Evolutionary conservation across 164 flowering plant genomes (phyloP).

Genomic region (Brasenia schreberi): DNA sequence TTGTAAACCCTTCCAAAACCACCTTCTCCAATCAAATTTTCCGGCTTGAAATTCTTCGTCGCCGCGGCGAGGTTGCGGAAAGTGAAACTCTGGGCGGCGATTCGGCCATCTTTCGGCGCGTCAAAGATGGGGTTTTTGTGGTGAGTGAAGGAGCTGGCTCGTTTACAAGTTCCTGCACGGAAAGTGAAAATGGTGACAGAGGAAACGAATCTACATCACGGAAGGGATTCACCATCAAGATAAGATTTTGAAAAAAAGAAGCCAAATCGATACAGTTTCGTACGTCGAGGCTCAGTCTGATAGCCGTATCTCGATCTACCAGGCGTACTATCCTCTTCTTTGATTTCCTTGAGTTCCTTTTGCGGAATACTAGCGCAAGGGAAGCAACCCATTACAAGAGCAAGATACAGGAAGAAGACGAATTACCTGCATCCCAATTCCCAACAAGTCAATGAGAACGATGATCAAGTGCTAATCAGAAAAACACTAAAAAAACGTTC

Average conservation of each 20-base stretch:
- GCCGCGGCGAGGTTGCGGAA: conserved; percentile 63
- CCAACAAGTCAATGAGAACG: not conserved
- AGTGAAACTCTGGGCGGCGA: conserved; percentile 40
- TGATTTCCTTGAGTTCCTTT: not conserved
- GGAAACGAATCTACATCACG: not conserved
- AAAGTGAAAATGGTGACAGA: not conserved
- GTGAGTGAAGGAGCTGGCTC: not conserved
- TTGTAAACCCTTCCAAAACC: conserved; percentile 84
- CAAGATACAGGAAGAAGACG: not conserved
- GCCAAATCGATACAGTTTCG: not conserved
- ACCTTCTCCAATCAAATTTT: conserved; percentile 74
- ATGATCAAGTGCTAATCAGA: not conserved
- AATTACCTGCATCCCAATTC: not conserved
- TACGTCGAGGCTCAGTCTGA: not conserved
- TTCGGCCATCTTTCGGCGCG: not conserved
- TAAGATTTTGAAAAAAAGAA: not conserved
- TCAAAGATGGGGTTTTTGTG: not conserved
- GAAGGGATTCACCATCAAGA: not conserved
- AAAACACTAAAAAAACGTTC: not conserved
- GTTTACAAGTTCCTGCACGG: not conserved
- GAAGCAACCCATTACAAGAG: not conserved
- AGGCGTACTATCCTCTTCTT: not conserved
- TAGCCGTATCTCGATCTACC: not conserved
- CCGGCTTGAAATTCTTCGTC: conserved; percentile 42
- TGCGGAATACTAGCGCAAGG: not conserved